Evolutionary conservation across 1,284 basidiomycete genomes (phyloP), one percentile per base, ranked within the genome.

Genomic region (Melampsora medusae): DNA sequence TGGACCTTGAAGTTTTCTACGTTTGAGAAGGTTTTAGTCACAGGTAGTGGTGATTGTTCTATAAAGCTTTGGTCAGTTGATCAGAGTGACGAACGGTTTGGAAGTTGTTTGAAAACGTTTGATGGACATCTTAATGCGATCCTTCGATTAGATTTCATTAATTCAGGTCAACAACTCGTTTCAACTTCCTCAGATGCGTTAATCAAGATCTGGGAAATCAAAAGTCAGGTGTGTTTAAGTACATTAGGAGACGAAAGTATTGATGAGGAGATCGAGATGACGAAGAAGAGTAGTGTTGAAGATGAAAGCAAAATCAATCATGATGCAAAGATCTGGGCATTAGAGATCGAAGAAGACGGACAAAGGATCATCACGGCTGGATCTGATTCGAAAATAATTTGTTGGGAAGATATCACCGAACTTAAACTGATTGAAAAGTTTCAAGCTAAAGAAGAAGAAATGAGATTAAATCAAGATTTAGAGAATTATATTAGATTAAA

Each of bases 41-140:
- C 93, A 5, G 94, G 92, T 4, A 95, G 93, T 67, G 94, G 95
- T 2, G 97, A 99, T 84, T 91, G 92, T 83, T 94, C 93, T 0
- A 87, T 98, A 78, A 92, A 91, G 82, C 84, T 99, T 33, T 99
- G 97, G 97, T 92, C 87, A 82, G 83, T 98, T 77, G 42, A 46
- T 46, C 42, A 16, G 14, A 91, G 93, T 79, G 93, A 96, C 83
- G 88, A 90, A 31, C 96, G 94, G 82, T 65, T 72, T 38, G 70
- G 25, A 16, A 76, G 69, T 25, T 48, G 31, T 71, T 48, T 19
- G 25, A 80, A 88, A 87, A 98, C 95, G 38, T 93, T 97, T 80
- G 95, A 97, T 84, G 94, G 95, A 0, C 97, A 99, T 83, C 93
- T 93, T 4, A 97, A 97, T 84, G 93, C 93, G 4, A 93, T 99